Base-by-base conservation (phyloP, 495 filamentous ascomycete species). In the Aspergillus baeticus region DNA sequence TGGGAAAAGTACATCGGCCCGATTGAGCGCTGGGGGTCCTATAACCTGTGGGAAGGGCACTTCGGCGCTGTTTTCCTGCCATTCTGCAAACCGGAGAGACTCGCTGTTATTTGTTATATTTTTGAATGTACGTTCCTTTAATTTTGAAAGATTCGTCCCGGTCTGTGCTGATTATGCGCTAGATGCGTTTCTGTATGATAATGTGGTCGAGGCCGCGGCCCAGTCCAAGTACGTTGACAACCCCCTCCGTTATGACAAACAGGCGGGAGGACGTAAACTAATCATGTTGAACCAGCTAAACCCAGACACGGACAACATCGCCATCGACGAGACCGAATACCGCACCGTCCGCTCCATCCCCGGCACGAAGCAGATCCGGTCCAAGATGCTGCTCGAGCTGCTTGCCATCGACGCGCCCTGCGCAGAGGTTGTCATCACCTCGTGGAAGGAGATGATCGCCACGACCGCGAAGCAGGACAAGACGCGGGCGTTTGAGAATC, bases 171-270 rank as follows among this genome's bases (percentile, higher is more conserved):
- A 59, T 29, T 4, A 34, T 13, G 1, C 21, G 17, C 15, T 22
- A 65, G 63, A 60, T 36, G 63, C 59, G 0, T 63, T 63, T 43
- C 13, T 66, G 43, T 66, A 66, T 45, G 64, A 66, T 51, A 66
- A 62, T 55, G 64, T 66, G 3, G 51, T 66, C 8, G 61, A 66
- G 47, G 63, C 63, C 14, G 60, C 41, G n/a, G 42, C 60, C 13
- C 61, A 58, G 21, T 59, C 54, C 11, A 55, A 46, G 20, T n/a
- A n/a, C n/a, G 63, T 66, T 54, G 31, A 57, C 45, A 1, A 10
- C 5, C n/a, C 21, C 26, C 23, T 34, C 18, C 10, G 22, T 17
- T 5, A 17, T 21, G 14, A 11, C 35, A 8, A 5, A 51, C 7
- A 8, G 4, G 26, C 26, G 4, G 26, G n/a, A n/a, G n/a, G n/a